Conservation (phyloP, 73 alveolate species). For the Blepharisma stoltei region DNA sequence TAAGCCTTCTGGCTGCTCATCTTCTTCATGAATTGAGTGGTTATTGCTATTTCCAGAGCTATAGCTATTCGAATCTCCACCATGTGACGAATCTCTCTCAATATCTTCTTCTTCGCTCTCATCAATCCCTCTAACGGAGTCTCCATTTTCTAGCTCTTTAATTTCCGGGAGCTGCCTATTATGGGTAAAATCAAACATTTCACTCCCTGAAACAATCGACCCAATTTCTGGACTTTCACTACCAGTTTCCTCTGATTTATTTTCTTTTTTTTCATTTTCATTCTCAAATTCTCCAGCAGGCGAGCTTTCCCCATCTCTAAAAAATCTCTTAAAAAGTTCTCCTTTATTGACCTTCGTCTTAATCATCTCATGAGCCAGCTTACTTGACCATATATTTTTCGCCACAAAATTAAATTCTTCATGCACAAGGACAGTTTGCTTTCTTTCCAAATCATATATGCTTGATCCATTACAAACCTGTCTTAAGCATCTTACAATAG, state of each 20-base stretch:
- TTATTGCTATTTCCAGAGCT: neutral
- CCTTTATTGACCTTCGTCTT: slow-evolving; percentile 51
- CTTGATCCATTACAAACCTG: slow-evolving; percentile 41
- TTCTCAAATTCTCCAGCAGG: neutral
- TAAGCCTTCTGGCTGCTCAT: neutral
- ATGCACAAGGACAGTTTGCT: slow-evolving; percentile 50
- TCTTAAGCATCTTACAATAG: slow-evolving; percentile 64
- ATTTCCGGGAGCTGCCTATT: neutral
- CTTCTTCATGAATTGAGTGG: slow-evolving; percentile 26
- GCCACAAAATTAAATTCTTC: slow-evolving; percentile 46
- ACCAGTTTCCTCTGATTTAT: neutral
- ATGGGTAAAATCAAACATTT: neutral
- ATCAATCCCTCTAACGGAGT: slow-evolving; percentile 8
- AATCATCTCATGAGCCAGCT: slow-evolving; percentile 47
- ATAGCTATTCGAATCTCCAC: neutral
- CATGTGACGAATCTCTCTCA: neutral
- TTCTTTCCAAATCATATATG: slow-evolving; percentile 43
- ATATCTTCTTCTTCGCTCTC: neutral
- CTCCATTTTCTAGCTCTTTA: neutral
- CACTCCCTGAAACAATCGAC: slow-evolving; percentile 25
- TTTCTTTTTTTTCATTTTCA: slow-evolving; percentile 28
- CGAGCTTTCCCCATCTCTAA: slow-evolving; percentile 1
- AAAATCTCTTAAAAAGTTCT: slow-evolving; percentile 49
- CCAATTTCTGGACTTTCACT: slow-evolving; percentile 32
- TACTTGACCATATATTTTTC: slow-evolving; percentile 36